phyloP scores from a whole-genome alignment of 2,329 filamentous ascomycete genomes.

The Calonectria ilicicola region DNA sequence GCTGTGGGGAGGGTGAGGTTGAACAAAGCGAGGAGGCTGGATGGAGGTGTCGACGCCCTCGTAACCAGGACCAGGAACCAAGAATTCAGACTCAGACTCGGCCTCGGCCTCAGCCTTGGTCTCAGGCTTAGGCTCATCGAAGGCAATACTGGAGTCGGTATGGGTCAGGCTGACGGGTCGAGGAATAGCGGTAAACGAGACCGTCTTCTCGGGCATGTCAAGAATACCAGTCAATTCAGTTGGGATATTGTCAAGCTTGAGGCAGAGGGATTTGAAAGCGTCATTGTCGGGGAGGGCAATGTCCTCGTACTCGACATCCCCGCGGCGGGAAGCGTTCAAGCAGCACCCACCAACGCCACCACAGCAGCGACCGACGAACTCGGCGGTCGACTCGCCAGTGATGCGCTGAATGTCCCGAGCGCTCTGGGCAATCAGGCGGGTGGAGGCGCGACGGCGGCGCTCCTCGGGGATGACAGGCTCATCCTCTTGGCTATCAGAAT shows the following conservation, averaged over 20 bases:
- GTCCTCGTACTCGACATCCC: conserved; percentile 63
- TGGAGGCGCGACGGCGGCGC: conserved; percentile 74
- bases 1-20: conserved; percentile 93
- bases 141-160: conserved; percentile 61
- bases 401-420: conserved; percentile 72
- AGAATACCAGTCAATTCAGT: conserved; percentile 78
- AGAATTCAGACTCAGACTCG: conserved; percentile 31
- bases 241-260: conserved; percentile 82
- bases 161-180: conserved; percentile 49
- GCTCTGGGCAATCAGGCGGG: conserved; percentile 74
- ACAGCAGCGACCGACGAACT: conserved; percentile 73
- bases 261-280: conserved; percentile 82
- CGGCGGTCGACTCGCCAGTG: conserved; percentile 72
- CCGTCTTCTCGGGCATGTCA: conserved; percentile 79
- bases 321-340: conserved; percentile 56
- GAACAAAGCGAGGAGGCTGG: conserved; percentile 89
- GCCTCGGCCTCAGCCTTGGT: conserved; percentile 28
- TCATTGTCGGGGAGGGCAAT: conserved; percentile 79
- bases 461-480: conserved; percentile 55
- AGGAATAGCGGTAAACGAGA: conserved; percentile 74
- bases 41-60: conserved; percentile 66
- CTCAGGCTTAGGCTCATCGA: conserved; percentile 47
- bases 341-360: conserved; percentile 72
- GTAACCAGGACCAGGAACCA: conserved; percentile 50
- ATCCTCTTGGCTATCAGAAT: conserved; percentile 70